Percentiles rank a stretch among this genome's conserved stretches.
phyloP scores from a whole-genome alignment of 768 basidiomycete species.

The Boletus rubroflammeus region DNA sequence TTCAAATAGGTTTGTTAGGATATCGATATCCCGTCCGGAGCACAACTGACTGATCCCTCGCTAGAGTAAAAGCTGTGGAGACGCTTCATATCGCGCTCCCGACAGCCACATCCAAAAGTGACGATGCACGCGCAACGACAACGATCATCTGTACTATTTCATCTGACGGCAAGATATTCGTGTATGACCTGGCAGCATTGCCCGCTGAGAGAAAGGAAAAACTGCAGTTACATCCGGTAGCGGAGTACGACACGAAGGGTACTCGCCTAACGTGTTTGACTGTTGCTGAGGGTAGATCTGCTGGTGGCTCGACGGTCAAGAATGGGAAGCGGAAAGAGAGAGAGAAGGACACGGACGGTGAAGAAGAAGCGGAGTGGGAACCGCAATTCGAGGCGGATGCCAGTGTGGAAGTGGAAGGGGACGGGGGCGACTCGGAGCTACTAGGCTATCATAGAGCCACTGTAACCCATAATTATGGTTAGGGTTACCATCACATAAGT shows the following conservation, averaged over 20 bases:
- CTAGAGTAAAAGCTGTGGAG: constrained; percentile 79
- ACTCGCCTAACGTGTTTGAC: constrained; percentile 77
- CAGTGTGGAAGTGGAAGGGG: constrained; percentile 23
- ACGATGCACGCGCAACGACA: constrained; percentile 38
- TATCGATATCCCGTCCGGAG: background rate
- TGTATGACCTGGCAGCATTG: constrained; percentile 66
- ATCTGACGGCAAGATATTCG: constrained; percentile 81
- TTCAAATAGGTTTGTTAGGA: constrained; percentile 62
- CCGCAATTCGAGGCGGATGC: constrained; percentile 9
- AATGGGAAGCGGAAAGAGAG: constrained; percentile 38
- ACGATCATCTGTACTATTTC: constrained; percentile 75
- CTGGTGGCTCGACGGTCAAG: constrained; percentile 11
- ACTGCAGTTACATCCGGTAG: constrained; percentile 49
- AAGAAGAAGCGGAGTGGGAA: constrained; percentile 32
- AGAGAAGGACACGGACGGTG: constrained; percentile 30
- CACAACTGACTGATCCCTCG: background rate
- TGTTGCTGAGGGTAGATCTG: constrained; percentile 48
- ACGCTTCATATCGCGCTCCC: constrained; percentile 62
- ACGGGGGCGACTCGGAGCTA: constrained; percentile 11
- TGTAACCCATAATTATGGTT: constrained; percentile 17
- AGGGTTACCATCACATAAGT: constrained; percentile 5
- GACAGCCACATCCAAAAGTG: constrained; percentile 7
- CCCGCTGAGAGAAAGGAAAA: constrained; percentile 29
- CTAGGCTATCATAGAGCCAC: too few species aligned
- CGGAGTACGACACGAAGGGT: constrained; percentile 79